These are phyloP conservation scores for Sclerotinia trifoliorum DNA, from an alignment of 2,329 filamentous ascomycete genomes.

Conservation along the genomic window DNA sequence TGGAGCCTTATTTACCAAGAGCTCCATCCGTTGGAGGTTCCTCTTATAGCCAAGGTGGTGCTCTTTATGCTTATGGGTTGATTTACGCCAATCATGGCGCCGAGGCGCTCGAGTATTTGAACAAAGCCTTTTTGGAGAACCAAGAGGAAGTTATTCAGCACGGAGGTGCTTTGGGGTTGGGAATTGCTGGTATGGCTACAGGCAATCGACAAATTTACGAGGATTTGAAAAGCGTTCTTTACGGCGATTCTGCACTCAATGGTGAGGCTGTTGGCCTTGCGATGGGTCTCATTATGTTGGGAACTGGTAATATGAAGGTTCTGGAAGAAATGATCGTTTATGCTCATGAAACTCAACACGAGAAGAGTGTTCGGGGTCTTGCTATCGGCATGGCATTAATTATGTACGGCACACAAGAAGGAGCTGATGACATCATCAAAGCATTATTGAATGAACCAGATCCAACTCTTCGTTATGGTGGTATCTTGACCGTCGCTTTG, in stretches of 20 bases:
- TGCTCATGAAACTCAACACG: conserved; percentile 95
- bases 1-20: conserved; percentile 91
- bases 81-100: conserved; percentile 98
- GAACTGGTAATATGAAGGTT: conserved; percentile 91
- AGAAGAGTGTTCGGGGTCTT: conserved; percentile 96
- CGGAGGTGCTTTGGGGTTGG: conserved; percentile 89
- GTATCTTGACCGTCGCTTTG: conserved; percentile 97
- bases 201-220: conserved; percentile 89
- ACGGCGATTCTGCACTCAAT: conserved; percentile 91
- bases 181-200: conserved; percentile 96
- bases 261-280: conserved; percentile 93
- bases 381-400: conserved; percentile 97
- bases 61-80: conserved; percentile 89
- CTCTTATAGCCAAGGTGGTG: conserved; percentile 93
- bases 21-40: conserved; percentile 76
- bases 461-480: conserved; percentile 89
- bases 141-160: conserved; percentile 95
- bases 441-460: conserved; percentile 91
- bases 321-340: conserved; percentile 97
- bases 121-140: conserved; percentile 69
- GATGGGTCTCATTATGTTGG: conserved; percentile 98
- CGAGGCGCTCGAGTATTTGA: conserved; percentile 79
- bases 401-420: conserved; percentile 96
- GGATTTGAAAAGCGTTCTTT: conserved; percentile 83
- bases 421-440: conserved; percentile 91